These are phyloP conservation scores for Leptographium galeiforme DNA, from an alignment of 2,329 filamentous ascomycete genomes.

Conservation along the genomic window DNA sequence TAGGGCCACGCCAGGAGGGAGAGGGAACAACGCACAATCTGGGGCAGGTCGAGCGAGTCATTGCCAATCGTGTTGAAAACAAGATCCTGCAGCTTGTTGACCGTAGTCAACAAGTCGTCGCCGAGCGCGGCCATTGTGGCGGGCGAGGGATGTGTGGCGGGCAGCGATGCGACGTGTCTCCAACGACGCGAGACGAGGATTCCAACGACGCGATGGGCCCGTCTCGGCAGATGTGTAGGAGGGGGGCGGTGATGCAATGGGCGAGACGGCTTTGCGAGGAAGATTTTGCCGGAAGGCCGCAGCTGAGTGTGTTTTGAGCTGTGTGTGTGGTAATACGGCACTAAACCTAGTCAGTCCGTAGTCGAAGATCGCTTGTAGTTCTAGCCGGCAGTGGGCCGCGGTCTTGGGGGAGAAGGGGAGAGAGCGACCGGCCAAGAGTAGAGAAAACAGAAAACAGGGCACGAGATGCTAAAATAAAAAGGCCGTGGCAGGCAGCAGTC, in stretches of 20 bases:
- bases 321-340: not conserved
- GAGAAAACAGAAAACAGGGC: not conserved
- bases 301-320: conserved; percentile 1
- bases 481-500: no score
- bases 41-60: conserved; percentile 90
- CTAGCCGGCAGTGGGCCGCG: not conserved
- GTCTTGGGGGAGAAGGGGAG: not conserved
- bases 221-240: not conserved
- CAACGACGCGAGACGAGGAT: not conserved
- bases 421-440: not conserved
- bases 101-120: conserved; percentile 85
- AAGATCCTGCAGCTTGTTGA: conserved; percentile 96
- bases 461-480: not conserved
- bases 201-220: not conserved
- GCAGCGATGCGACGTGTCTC: not conserved
- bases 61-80: conserved; percentile 99
- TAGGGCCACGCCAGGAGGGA: not conserved
- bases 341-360: not conserved
- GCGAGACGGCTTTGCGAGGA: not conserved
- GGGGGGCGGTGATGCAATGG: not conserved
- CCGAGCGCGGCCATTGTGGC: conserved; percentile 76
- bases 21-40: conserved; percentile 60
- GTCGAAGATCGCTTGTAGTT: not conserved
- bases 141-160: not conserved
- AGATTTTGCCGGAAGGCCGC: not conserved